Percentiles rank a stretch among this genome's conserved stretches.
Evolutionary conservation across 805 yeast species (phyloP).

Genomic region (Jamesozyma lodderae): DNA sequence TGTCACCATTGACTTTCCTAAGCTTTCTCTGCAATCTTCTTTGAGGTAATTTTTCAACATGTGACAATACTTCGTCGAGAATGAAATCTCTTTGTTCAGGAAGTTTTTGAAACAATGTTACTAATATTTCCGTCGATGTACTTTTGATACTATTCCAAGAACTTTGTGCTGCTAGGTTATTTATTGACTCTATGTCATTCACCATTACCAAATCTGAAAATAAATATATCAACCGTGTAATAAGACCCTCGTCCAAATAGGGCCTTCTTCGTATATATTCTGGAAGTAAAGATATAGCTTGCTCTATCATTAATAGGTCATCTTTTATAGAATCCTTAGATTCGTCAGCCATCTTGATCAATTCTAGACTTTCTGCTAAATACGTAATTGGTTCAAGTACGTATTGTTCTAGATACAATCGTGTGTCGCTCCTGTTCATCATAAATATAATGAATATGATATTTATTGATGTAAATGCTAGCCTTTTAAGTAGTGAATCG

Average conservation of each 20-base stretch:
- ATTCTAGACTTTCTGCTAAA: constrained; percentile 26
- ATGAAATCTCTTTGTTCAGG: constrained; percentile 52
- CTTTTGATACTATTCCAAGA: constrained; percentile 18
- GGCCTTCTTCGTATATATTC: constrained; percentile 16
- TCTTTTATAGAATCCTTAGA: background rate
- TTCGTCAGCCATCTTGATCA: constrained; percentile 22
- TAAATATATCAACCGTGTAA: constrained; percentile 54
- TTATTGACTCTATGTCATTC: constrained; percentile 8
- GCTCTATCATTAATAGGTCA: constrained; percentile 12
- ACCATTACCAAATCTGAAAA: constrained; percentile 22
- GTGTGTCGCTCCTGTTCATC: constrained; percentile 35
- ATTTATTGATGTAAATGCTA: constrained; percentile 30
- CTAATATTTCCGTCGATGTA: constrained; percentile 21
- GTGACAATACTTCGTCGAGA: constrained; percentile 48
- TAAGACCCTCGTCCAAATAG: constrained; percentile 39
- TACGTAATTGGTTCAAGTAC: constrained; percentile 35
- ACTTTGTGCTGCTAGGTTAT: constrained; percentile 9
- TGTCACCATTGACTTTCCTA: constrained; percentile 10
- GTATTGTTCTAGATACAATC: constrained; percentile 39
- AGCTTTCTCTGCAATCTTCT: constrained; percentile 31
- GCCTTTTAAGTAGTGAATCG: constrained; percentile 13
- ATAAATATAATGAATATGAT: constrained; percentile 36
- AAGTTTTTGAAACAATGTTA: constrained; percentile 33
- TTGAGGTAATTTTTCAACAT: constrained; percentile 41
- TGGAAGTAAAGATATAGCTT: constrained; percentile 17